A percentile compares a stretch with the other conserved stretches of the same genome.
Evolutionary conservation across 2,329 filamentous ascomycete genomes (phyloP).

Genomic region (Microdochium trichocladiopsis): DNA sequence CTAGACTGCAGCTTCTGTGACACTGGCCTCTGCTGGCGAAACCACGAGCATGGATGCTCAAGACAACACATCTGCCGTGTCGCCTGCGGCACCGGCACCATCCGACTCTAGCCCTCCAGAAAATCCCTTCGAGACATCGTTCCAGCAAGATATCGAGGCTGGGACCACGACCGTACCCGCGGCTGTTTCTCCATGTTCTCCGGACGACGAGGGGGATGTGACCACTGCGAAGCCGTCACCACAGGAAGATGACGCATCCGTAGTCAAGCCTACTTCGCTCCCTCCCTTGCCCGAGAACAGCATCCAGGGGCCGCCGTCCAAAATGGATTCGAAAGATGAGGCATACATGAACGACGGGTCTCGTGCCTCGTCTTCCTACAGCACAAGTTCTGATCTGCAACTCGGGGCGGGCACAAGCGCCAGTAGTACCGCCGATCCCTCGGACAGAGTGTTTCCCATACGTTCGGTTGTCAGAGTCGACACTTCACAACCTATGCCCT

Average conservation of each 20-base stretch:
- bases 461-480: constrained; percentile 72
- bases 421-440: constrained; percentile 22
- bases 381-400: constrained; percentile 32
- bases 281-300: background rate
- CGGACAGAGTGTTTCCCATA: constrained; percentile 71
- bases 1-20: background rate
- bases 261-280: background rate
- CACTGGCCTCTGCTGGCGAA: background rate
- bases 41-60: background rate
- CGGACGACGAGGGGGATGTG: background rate
- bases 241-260: background rate
- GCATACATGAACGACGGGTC: background rate
- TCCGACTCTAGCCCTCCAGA: background rate
- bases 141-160: background rate
- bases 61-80: background rate
- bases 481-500: constrained; percentile 27
- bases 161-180: background rate
- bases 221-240: background rate
- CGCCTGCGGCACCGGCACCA: background rate
- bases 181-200: background rate
- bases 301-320: background rate
- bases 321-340: background rate
- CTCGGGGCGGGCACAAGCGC: constrained; percentile 19
- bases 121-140: background rate
- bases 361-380: constrained; percentile 30